A percentile compares a stretch with the other conserved stretches of the same genome.
Evolutionary conservation across 1,284 basidiomycete genomes (phyloP).

Genomic region (Moesziomyces sp.): DNA sequence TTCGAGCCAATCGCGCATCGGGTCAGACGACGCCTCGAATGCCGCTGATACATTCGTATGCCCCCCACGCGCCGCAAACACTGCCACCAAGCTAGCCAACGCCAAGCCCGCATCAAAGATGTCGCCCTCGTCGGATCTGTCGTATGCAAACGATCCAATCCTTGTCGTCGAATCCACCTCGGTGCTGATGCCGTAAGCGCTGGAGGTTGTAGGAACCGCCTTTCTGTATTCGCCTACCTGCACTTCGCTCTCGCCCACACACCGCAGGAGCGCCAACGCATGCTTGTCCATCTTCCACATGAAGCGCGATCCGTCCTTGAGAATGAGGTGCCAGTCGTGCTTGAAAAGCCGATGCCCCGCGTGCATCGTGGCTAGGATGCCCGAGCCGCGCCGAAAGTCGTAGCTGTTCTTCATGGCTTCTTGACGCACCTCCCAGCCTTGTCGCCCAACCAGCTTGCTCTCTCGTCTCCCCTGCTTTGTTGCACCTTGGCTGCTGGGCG

Average conservation of each 20-base stretch:
- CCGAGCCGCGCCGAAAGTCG: conserved; percentile 36
- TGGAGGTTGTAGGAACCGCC: conserved; percentile 9
- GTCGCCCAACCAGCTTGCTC: conserved; percentile 25
- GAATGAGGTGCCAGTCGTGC: conserved; percentile 43
- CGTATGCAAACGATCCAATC: conserved; percentile 26
- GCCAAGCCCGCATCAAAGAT: conserved; percentile 29
- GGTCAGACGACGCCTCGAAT: conserved; percentile 26
- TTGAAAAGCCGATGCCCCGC: conserved; percentile 34
- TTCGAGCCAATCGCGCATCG: conserved; percentile 20
- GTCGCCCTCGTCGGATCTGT: neutral
- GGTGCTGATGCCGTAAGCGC: no score
- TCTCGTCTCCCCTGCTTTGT: conserved; percentile 19
- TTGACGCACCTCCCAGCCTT: conserved; percentile 37
- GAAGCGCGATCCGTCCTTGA: conserved; percentile 29
- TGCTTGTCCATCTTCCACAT: conserved; percentile 41
- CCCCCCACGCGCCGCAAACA: conserved; percentile 32
- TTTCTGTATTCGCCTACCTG: conserved; percentile 35
- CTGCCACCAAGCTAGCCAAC: conserved; percentile 28
- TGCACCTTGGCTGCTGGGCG: neutral
- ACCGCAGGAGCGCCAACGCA: conserved; percentile 29
- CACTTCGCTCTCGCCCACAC: conserved; percentile 9
- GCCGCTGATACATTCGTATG: conserved; percentile 24
- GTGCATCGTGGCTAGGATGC: conserved; percentile 44
- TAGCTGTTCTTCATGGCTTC: conserved; percentile 44
- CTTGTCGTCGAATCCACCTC: conserved; percentile 2